A percentile compares a stretch with the other conserved stretches of the same genome.
These are phyloP conservation scores for Psidium friedrichsthalianum DNA, from an alignment of 345 rosid species.

Conservation along the genomic window DNA sequence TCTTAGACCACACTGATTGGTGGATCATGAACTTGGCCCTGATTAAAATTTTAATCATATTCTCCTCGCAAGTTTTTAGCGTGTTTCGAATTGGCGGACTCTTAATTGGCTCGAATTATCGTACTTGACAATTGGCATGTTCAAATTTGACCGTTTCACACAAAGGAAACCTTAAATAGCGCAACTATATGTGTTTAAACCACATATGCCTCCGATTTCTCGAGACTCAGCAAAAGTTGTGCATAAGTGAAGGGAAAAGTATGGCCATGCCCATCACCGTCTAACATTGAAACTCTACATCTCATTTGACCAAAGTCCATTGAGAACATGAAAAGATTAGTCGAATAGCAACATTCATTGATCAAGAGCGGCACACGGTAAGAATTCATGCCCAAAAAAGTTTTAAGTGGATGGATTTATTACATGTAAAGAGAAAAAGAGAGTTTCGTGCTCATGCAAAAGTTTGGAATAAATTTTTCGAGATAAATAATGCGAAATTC, in stretches of 20 bases:
- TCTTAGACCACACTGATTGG: not conserved
- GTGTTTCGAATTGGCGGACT: not conserved
- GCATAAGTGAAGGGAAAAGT: not conserved
- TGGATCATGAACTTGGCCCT: not conserved
- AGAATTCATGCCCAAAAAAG: not conserved
- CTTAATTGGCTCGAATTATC: not conserved
- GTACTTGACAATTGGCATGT: accelerated
- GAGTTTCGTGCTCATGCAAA: not conserved
- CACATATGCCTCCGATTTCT: not conserved
- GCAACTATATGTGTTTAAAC: not conserved
- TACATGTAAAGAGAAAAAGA: not conserved
- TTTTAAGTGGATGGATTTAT: not conserved
- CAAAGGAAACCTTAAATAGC: not conserved
- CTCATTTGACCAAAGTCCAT: not conserved
- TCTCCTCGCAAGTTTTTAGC: not conserved
- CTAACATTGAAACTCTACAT: not conserved
- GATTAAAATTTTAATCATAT: no score
- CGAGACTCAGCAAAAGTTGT: not conserved
- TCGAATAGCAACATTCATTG: not conserved
- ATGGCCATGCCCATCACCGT: not conserved
- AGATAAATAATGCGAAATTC: not conserved
- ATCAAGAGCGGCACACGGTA: not conserved
- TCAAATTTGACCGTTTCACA: not conserved
- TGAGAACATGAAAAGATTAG: not conserved
- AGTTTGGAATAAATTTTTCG: not conserved